Conservation (phyloP, 1,284 basidiomycete genomes). For the Cerrena zonata region DNA sequence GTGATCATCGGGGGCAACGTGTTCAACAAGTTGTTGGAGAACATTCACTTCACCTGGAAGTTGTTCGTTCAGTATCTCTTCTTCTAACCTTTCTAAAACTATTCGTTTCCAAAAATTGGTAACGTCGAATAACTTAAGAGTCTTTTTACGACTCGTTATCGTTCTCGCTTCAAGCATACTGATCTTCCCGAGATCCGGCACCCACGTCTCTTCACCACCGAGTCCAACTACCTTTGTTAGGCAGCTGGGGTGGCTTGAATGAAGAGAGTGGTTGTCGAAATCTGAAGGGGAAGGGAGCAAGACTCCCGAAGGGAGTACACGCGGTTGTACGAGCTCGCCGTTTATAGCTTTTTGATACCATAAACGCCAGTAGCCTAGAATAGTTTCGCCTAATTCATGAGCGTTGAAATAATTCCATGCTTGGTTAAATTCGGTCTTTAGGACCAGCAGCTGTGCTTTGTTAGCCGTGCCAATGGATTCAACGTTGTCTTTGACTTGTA, state of each 20-base stretch:
- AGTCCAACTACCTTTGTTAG: background rate
- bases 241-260: background rate
- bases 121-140: background rate
- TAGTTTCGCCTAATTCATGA: background rate
- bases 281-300: background rate
- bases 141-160: background rate
- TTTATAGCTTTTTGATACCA: background rate
- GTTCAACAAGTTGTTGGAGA: no score
- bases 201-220: background rate
- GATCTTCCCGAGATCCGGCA: background rate
- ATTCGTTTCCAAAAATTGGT: background rate
- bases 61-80: no score
- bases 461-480: no score
- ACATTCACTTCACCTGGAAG: no score
- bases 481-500: background rate
- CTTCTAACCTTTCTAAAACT: no score
- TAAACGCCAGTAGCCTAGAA: background rate
- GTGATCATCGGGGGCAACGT: no score
- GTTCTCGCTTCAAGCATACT: background rate
- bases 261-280: background rate
- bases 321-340: background rate
- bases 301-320: no score
- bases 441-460: background rate
- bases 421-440: slow-evolving; percentile 4
- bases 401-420: slow-evolving; percentile 4